Percentiles rank a stretch among this genome's conserved stretches.
Conservation (phyloP, 2,329 filamentous ascomycete species). For the Salinomyces thailandicus region DNA sequence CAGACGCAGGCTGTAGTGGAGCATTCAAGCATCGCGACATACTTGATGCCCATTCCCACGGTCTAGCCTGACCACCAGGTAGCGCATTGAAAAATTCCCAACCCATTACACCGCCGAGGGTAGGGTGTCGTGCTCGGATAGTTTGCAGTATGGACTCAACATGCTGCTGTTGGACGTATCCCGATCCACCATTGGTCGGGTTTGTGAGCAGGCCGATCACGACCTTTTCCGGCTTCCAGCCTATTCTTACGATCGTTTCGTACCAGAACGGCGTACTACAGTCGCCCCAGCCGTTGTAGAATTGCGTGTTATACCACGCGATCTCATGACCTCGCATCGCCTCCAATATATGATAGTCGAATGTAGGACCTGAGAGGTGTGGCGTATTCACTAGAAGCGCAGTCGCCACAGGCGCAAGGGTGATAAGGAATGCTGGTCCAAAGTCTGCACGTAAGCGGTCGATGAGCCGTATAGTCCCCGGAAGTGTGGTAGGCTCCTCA, state of each 20-base stretch:
- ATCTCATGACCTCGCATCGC: conserved; percentile 55
- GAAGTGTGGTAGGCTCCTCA: conserved; percentile 63
- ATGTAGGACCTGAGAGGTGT: conserved; percentile 60
- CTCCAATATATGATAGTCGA: conserved; percentile 68
- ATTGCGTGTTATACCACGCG: conserved; percentile 82
- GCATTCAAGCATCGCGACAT: conserved; percentile 44
- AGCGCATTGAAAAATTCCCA: conserved; percentile 90
- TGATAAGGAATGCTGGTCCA: conserved; percentile 61
- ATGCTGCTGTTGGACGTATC: conserved; percentile 49
- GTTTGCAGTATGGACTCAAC: conserved; percentile 48
- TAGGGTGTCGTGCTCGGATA: conserved; percentile 48
- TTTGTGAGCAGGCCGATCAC: conserved; percentile 76
- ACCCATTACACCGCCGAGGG: conserved; percentile 81
- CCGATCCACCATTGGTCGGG: conserved; percentile 55
- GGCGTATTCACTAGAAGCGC: conserved; percentile 48
- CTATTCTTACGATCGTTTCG: conserved; percentile 46
- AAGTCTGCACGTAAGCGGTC: conserved; percentile 50
- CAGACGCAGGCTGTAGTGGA: conserved; percentile 21
- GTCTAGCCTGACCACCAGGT: conserved; percentile 50
- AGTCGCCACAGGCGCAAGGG: conserved; percentile 70
- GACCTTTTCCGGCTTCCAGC: conserved; percentile 63
- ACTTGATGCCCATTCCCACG: conserved; percentile 68
- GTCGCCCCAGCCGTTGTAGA: conserved; percentile 84
- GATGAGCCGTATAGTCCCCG: conserved; percentile 47
- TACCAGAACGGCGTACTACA: conserved; percentile 43